Conservation (phyloP, 2,329 filamentous ascomycete genomes). For the Clarireedia homoeocarpa region DNA sequence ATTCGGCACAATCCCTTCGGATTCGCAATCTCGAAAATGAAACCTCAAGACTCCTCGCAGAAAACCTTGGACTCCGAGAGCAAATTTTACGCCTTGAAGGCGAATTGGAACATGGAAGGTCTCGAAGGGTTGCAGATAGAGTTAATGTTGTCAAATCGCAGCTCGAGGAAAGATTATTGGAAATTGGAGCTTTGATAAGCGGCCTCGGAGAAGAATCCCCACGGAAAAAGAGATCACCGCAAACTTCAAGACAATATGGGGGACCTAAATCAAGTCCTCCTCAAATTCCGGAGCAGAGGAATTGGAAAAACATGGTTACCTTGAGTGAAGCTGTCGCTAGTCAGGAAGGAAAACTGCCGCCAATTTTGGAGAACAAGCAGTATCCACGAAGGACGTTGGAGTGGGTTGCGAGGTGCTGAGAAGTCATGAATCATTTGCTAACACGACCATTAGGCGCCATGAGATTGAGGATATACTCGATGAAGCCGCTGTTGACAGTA, state of each 20-base stretch:
- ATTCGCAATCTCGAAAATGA: slow-evolving; percentile 73
- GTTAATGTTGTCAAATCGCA: slow-evolving; percentile 62
- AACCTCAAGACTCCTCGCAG: slow-evolving; percentile 64
- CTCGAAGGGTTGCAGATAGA: slow-evolving; percentile 54
- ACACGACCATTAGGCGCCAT: slow-evolving; percentile 21
- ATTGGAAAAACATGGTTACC: slow-evolving; percentile 37
- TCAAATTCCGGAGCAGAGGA: slow-evolving; percentile 44
- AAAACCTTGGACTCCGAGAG: slow-evolving; percentile 67
- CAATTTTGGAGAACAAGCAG: slow-evolving; percentile 62
- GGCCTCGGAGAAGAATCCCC: slow-evolving; percentile 56
- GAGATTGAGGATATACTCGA: slow-evolving; percentile 23
- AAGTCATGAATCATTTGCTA: slow-evolving; percentile 1
- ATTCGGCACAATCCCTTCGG: slow-evolving; percentile 68
- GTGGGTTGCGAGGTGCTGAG: slow-evolving; percentile 36
- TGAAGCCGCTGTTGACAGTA: slow-evolving; percentile 29
- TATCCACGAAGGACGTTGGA: slow-evolving; percentile 62
- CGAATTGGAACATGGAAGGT: slow-evolving; percentile 53
- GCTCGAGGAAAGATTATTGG: slow-evolving; percentile 63
- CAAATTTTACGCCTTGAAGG: slow-evolving; percentile 63
- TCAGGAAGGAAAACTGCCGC: slow-evolving; percentile 43
- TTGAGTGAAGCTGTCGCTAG: slow-evolving; percentile 30
- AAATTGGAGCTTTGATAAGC: slow-evolving; percentile 60
- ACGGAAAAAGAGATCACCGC: slow-evolving; percentile 38
- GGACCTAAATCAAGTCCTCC: slow-evolving; percentile 28
- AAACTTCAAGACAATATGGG: slow-evolving; percentile 28